Percentiles rank a stretch among this genome's conserved stretches.
Conservation (phyloP, 208 protist species). For the Leishmania turanica region DNA sequence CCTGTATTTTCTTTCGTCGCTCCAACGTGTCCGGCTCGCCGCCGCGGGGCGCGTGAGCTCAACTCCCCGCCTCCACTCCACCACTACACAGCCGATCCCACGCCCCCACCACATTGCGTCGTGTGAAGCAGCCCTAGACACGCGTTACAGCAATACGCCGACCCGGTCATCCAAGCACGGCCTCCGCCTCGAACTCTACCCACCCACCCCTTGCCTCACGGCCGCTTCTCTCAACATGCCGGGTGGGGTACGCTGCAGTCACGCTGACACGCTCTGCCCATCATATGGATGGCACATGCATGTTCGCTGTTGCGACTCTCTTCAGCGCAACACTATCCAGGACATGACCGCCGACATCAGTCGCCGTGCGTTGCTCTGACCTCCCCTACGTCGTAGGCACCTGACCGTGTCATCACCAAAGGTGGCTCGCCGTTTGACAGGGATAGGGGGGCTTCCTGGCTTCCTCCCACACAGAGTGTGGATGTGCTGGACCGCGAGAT, state of each 20-base stretch:
- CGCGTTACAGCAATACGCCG: neutral
- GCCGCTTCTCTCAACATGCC: neutral
- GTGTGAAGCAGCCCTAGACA: neutral
- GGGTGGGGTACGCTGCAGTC: neutral
- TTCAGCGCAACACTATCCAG: neutral
- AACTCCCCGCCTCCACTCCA: too few relatives aligned
- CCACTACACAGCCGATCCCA: neutral
- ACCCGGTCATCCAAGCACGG: neutral
- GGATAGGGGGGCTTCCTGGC: neutral
- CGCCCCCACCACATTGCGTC: neutral
- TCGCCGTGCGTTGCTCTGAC: neutral
- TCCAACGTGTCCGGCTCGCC: neutral
- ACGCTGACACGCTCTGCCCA: neutral
- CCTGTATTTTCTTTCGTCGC: neutral
- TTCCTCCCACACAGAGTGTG: neutral
- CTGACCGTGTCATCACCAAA: neutral
- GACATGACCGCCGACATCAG: neutral
- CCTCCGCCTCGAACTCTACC: neutral
- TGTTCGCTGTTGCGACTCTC: neutral
- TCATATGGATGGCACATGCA: neutral
- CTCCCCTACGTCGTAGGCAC: neutral
- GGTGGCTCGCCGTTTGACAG: neutral
- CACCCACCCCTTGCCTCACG: neutral
- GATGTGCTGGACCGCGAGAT: neutral
- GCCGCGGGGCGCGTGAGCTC: neutral